Base-by-base conservation (phyloP, 352 stramenopile species). In the Phytopythium mirpurense region DNA sequence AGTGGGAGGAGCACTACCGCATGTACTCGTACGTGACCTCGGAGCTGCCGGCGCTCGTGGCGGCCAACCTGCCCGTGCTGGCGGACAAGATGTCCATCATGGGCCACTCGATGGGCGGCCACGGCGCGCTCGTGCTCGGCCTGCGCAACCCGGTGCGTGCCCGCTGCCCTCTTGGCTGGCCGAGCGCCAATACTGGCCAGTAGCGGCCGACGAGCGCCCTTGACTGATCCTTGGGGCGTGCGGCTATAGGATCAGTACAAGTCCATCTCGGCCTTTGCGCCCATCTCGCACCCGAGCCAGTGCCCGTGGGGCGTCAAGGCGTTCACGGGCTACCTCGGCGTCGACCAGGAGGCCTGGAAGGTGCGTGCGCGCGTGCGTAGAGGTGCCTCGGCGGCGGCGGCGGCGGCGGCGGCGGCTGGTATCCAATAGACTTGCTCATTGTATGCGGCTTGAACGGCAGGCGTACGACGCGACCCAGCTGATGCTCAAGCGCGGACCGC, bases 301-400 rank as follows among this genome's bases (percentile, higher is more conserved):
- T 98, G 95, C 60, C 93, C 95, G n/a, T 99, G 97, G 97, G 97
- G 97, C 26, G 80, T 98, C 34, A 99, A 99, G 71, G 96, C 96
- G 6, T 99, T 99, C 67, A 93, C 85, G 45, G 90, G 88, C 37
- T 99, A 99, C 75, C 76, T 99, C 15, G 96, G 95, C 18, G 77
- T 76, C 10, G 90, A 98, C 52, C 80, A 93, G 59, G 72, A 92
- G 56, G 59, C 69, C 3, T 94, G 83, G 83, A 88, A 90, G 72
- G 70, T 80, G 54, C 14, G 5, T 12, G 11, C 32, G 6, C 32
- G n/a, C n/a, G n/a, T n/a, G n/a, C n/a, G n/a, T n/a, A n/a, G n/a
- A n/a, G n/a, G n/a, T n/a, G n/a, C n/a, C n/a, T n/a, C n/a, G n/a
- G n/a, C n/a, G n/a, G n/a, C n/a, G 18, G n/a, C n/a, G n/a, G n/a